Conservation (phyloP, 225 moss, liverwort and hornwort genomes). For the Marchantia paleacea region DNA sequence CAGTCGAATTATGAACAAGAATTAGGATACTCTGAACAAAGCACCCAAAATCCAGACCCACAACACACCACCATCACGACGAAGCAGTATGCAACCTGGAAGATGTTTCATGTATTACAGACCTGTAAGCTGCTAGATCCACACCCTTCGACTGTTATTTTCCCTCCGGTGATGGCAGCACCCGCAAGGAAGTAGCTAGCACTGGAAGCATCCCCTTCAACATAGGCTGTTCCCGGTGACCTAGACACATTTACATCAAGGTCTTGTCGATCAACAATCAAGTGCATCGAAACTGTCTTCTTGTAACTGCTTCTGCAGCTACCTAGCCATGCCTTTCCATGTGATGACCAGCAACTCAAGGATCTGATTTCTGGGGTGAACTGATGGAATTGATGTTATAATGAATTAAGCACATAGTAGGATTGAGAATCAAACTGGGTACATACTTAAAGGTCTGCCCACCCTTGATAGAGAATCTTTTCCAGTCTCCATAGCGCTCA, state of each 20-base stretch:
- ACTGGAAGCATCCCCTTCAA: constrained; percentile 98
- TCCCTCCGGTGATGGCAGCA: constrained; percentile 92
- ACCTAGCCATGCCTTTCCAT: neutral
- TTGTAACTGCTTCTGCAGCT: neutral
- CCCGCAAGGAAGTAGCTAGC: constrained; percentile 98
- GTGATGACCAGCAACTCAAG: neutral
- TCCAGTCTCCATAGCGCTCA: constrained; percentile 81
- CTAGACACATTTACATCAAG: constrained; percentile 34
- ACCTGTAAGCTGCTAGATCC: constrained; percentile 96
- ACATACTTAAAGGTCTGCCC: constrained; percentile 84
- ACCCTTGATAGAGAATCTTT: constrained; percentile 83
- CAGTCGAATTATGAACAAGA: neutral
- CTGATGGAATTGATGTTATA: too few species aligned
- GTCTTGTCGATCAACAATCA: neutral
- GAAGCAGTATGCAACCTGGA: too few species aligned
- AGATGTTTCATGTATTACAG: neutral
- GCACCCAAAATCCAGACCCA: neutral
- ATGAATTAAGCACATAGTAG: too few species aligned
- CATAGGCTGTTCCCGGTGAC: constrained; percentile 80
- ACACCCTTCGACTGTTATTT: constrained; percentile 84
- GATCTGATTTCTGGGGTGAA: neutral
- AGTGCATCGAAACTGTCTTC: neutral
- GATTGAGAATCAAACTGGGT: neutral
- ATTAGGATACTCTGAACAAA: neutral
- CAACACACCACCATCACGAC: too few species aligned